Conservation (phyloP, 495 filamentous ascomycete genomes). For the Xylaria intraflava region DNA sequence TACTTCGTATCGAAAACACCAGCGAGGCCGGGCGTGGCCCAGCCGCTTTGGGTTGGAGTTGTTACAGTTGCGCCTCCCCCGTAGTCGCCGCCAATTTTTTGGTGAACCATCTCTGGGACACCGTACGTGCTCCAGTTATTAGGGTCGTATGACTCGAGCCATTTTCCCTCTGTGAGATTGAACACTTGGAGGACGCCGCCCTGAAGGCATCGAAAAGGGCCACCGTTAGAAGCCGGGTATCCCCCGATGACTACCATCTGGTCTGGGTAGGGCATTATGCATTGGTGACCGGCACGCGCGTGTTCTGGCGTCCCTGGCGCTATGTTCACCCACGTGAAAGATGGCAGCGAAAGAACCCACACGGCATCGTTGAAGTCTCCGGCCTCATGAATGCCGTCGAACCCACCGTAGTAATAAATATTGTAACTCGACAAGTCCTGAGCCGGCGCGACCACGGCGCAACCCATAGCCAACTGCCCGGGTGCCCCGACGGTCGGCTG, state of each 20-base stretch:
- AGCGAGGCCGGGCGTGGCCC: slow-evolving; percentile 44
- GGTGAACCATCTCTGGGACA: slow-evolving; percentile 52
- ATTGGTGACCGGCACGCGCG: slow-evolving; percentile 57
- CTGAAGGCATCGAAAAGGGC: slow-evolving; percentile 38
- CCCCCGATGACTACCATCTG: slow-evolving; percentile 71
- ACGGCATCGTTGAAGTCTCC: slow-evolving; percentile 54
- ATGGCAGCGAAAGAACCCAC: slow-evolving; percentile 66
- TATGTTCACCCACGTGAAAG: slow-evolving; percentile 68
- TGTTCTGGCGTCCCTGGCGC: slow-evolving; percentile 40
- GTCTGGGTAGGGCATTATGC: slow-evolving; percentile 62
- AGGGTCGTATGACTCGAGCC: slow-evolving; percentile 58
- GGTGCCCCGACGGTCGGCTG: slow-evolving; percentile 57
- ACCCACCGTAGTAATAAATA: slow-evolving; percentile 73
- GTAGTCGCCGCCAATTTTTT: slow-evolving; percentile 54
- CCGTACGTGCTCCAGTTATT: slow-evolving; percentile 49
- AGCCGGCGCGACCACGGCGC: slow-evolving; percentile 58
- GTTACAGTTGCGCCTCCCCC: slow-evolving; percentile 56
- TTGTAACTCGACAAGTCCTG: slow-evolving; percentile 57
- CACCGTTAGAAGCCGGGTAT: slow-evolving; percentile 17
- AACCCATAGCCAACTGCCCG: slow-evolving; percentile 51
- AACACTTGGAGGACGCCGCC: slow-evolving; percentile 54
- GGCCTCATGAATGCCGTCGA: slow-evolving; percentile 40
- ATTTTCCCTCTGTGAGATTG: slow-evolving; percentile 54
- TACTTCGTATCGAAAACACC: slow-evolving; percentile 53
- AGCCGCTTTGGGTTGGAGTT: slow-evolving; percentile 39